Conservation (phyloP, 148 eudicot genomes). For the Camellia sinensis region DNA sequence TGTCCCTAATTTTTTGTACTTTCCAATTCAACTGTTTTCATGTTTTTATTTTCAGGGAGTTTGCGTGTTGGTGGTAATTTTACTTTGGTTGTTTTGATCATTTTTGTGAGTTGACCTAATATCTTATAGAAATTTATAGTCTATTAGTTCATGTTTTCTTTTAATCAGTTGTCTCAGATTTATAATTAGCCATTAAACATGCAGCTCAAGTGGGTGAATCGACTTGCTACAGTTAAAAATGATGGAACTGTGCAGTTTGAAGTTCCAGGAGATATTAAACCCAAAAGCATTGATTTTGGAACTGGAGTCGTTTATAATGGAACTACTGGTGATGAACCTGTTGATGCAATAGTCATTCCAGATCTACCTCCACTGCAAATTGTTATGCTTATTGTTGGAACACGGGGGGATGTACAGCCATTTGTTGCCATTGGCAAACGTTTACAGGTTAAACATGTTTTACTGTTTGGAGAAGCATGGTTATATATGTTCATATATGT, state of each 20-base stretch:
- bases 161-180: background rate
- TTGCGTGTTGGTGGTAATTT: background rate
- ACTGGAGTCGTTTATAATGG: constrained; percentile 38
- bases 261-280: constrained; percentile 66
- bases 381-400: constrained; percentile 89
- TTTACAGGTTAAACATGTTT: constrained; percentile 55
- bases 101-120: background rate
- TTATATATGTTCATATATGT: background rate
- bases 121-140: background rate
- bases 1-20: too few relatives aligned
- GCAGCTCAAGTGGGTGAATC: constrained; percentile 68
- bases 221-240: constrained; percentile 68
- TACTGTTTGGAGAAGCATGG: background rate
- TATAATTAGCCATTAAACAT: constrained; percentile 20
- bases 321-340: constrained; percentile 40
- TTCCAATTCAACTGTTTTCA: too few relatives aligned
- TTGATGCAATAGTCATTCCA: constrained; percentile 39
- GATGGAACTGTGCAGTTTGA: constrained; percentile 86
- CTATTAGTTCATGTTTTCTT: background rate
- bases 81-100: background rate
- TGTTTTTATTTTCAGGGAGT: background rate
- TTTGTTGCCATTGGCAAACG: constrained; percentile 89
- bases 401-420: constrained; percentile 95
- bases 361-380: constrained; percentile 75
- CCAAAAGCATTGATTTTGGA: constrained; percentile 44